A percentile compares a stretch with the other conserved stretches of the same genome.
Evolutionary conservation across 495 filamentous ascomycete species (phyloP).

Genomic region (Xylaria palmicola): DNA sequence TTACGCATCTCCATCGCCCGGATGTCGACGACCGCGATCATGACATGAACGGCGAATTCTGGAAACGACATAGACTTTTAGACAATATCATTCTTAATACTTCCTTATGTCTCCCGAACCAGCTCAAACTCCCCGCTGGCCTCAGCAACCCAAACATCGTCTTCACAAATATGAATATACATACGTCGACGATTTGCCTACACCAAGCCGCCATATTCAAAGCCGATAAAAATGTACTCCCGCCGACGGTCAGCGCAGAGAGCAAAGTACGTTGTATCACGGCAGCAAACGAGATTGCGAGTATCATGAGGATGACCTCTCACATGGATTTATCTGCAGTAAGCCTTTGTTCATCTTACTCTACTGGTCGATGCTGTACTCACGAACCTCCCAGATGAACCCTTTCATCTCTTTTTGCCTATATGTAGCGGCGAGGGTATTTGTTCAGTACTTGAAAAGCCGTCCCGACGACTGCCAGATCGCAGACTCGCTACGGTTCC

Average conservation of each 20-base stretch:
- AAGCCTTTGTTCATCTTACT: slow-evolving; percentile 34
- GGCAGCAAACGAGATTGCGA: slow-evolving; percentile 91
- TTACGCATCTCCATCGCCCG: slow-evolving; percentile 90
- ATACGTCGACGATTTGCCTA: slow-evolving; percentile 93
- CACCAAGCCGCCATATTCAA: slow-evolving; percentile 99
- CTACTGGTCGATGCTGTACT: slow-evolving; percentile 18
- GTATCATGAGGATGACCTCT: slow-evolving; percentile 92
- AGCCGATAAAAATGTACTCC: slow-evolving; percentile 83
- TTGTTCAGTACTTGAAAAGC: slow-evolving; percentile 91
- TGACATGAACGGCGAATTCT: slow-evolving; percentile 92
- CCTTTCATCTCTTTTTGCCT: slow-evolving; percentile 95
- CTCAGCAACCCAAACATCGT: slow-evolving; percentile 82
- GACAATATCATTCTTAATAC: slow-evolving; percentile 89
- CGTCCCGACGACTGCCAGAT: slow-evolving; percentile 81
- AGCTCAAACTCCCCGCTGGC: slow-evolving; percentile 77
- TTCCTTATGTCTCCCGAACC: slow-evolving; percentile 76
- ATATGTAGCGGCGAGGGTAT: slow-evolving; percentile 91
- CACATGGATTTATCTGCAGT: slow-evolving; percentile 84
- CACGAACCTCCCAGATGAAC: slow-evolving; percentile 68
- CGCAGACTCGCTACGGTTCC: slow-evolving; percentile 80
- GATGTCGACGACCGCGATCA: slow-evolving; percentile 77
- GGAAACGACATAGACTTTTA: slow-evolving; percentile 87
- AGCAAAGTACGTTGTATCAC: slow-evolving; percentile 92
- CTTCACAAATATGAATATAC: slow-evolving; percentile 95
- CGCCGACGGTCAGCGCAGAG: slow-evolving; percentile 73